Base-by-base conservation (phyloP, 306 rosid genomes). In the Nissolia schottii region DNA sequence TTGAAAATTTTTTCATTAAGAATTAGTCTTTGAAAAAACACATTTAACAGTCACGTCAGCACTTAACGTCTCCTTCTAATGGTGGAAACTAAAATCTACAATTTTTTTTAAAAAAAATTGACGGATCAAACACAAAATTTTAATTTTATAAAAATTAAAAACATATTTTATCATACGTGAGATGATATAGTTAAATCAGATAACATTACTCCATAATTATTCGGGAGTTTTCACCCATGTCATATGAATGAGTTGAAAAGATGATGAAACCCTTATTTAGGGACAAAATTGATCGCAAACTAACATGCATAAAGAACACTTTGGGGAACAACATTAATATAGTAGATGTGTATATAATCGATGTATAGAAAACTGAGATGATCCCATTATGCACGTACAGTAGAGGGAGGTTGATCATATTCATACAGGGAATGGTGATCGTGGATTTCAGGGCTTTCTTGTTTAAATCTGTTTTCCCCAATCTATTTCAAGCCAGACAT, bases 401-500 rank as follows among this genome's bases (percentile, higher is more conserved):
- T 32, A 20, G 48, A 50, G 31, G 45, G 48, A 50, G 31, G 45
- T 32, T 62, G 73, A 69, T n/a, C n/a, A n/a, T 67, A 61, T 53
- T 62, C 61, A 61, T 62, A 34, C n/a, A n/a, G n/a, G n/a, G n/a
- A n/a, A n/a, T 53, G 71, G 27, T 61, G 15, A 64, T 38, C 27
- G 23, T 57, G 18, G 10, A 12, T 24, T 67, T 38, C 55, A 46
- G 49, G 49, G 25, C 73, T 67, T 58, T 76, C 45, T 34, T 29
- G 37, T 68, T 69, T 15, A 37, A 64, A 23, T 2, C 1, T 18
- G 29, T 41, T 8, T 11, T 12, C 22, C 24, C 73, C 55, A 82
- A 65, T 79, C 80, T 10, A 75, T 80, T 64, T 77, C 75, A 74
- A 28, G 71, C 80, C 65, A 68, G 91, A 85, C 84, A 78, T 12